phyloP scores from a whole-genome alignment of 208 protist genomes.

The Leishmania guyanensis region DNA sequence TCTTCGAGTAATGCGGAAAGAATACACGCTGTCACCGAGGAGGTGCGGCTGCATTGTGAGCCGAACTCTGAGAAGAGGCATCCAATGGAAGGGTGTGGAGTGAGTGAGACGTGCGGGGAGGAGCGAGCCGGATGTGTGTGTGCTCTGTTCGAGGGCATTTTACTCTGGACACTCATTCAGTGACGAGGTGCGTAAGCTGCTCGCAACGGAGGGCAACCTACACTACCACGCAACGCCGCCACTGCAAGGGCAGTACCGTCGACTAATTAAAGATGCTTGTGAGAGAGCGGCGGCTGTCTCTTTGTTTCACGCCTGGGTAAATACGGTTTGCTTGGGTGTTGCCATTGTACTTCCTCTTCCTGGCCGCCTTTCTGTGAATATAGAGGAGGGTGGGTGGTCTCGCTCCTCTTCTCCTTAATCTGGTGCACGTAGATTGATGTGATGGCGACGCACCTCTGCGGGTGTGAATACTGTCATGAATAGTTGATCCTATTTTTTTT shows the following conservation, averaged over 20 bases:
- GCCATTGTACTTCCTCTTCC: background rate
- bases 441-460: background rate
- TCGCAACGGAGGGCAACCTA: background rate
- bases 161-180: background rate
- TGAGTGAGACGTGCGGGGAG: background rate
- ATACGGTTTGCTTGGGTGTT: background rate
- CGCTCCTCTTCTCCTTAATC: background rate
- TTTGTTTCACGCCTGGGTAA: no score
- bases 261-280: background rate
- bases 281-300: background rate
- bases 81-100: background rate
- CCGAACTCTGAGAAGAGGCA: background rate
- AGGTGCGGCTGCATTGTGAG: background rate
- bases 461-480: background rate
- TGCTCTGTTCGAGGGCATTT: background rate
- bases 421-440: background rate
- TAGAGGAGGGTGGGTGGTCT: background rate
- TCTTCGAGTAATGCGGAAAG: conserved; percentile 7
- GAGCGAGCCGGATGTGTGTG: background rate
- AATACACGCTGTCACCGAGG: background rate
- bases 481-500: background rate
- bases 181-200: background rate
- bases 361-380: background rate
- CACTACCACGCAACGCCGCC: background rate
- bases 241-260: background rate